Evolutionary conservation across 2,329 filamentous ascomycete genomes (phyloP), one percentile per base, ranked within the genome.

Genomic region (Diaporthe australafricana): DNA sequence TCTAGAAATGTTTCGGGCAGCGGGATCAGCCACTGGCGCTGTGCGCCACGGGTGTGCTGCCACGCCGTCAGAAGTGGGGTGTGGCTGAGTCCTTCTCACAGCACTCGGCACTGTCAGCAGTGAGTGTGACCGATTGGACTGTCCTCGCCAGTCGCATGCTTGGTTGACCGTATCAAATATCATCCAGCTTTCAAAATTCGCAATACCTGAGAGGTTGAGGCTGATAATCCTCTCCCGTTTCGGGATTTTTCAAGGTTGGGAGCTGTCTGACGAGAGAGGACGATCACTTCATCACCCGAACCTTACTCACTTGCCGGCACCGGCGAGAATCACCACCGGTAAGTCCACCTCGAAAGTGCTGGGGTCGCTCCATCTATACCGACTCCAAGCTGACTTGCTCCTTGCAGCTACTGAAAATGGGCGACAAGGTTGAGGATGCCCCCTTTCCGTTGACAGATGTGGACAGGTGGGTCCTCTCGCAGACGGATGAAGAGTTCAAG

Each of bases 401-500:
- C 30, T 60, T 40, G 20, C 57, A 68, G 55, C 42, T 25, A 25
- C 35, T 20, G 20, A 71, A 52, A 30, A 87, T 87, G 86, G 83
- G 83, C 25, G 81, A 86, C 70, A 71, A 78, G 47, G 66, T 76
- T 25, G 82, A 82, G 65, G 84, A 89, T 48, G 74, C 84, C 8
- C 86, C 89, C 1, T 91, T 91, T 74, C 87, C 88, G n/a, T 79
- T 91, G 73, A 91, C 88, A 0, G 88, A 88, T 2, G 81, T 85
- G 50, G 89, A 91, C 78, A 87, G 81, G 79, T 87, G 84, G 85
- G 83, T 91, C 45, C 81, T 91, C 20, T 88, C 88, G 38, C 85
- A 87, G 75, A 89, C 89, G 0, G 94, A 98, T 78, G 87, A 91
- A 25, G 87, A 93, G 62, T 97, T 93, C 80, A 83, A 86, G 73